A percentile compares a stretch with the other conserved stretches of the same genome.
Conservation (phyloP, 2,329 filamentous ascomycete genomes). For the Scytalidium lignicola region DNA sequence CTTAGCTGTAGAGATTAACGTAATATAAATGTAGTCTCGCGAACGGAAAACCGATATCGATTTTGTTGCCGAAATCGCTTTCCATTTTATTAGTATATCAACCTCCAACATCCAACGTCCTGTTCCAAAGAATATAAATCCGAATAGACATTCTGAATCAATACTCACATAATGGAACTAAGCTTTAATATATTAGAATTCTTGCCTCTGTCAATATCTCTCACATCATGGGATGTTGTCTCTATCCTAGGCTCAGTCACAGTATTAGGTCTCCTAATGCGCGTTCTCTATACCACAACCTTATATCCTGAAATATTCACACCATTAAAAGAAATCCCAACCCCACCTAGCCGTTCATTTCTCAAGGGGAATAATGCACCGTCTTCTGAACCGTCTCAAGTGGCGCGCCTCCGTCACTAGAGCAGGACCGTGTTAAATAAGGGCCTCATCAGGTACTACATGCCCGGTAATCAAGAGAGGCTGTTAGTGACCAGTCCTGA, state of each 20-base stretch:
- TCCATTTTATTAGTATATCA: not conserved
- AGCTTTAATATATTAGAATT: not conserved
- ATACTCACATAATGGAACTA: not conserved
- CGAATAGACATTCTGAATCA: not conserved
- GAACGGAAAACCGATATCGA: not conserved
- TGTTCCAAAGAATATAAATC: too few relatives aligned
- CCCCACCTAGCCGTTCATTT: not conserved
- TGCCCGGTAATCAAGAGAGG: not conserved
- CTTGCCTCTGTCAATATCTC: not conserved
- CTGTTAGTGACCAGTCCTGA: slow-evolving; percentile 35
- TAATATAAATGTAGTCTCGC: too few relatives aligned
- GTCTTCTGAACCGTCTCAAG: not conserved
- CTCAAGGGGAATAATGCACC: not conserved
- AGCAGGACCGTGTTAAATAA: not conserved
- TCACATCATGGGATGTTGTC: not conserved
- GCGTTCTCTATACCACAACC: not conserved
- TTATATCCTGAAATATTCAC: not conserved
- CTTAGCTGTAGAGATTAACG: too few relatives aligned
- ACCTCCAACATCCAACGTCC: not conserved
- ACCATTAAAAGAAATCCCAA: not conserved
- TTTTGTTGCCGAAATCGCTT: not conserved
- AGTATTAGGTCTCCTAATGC: not conserved
- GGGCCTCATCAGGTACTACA: not conserved
- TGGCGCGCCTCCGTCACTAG: not conserved
- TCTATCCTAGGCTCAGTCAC: not conserved